Evolutionary conservation across 305 asterid genomes (phyloP), one percentile per base, ranked within the genome.

Genomic region (Rubia occidens): DNA sequence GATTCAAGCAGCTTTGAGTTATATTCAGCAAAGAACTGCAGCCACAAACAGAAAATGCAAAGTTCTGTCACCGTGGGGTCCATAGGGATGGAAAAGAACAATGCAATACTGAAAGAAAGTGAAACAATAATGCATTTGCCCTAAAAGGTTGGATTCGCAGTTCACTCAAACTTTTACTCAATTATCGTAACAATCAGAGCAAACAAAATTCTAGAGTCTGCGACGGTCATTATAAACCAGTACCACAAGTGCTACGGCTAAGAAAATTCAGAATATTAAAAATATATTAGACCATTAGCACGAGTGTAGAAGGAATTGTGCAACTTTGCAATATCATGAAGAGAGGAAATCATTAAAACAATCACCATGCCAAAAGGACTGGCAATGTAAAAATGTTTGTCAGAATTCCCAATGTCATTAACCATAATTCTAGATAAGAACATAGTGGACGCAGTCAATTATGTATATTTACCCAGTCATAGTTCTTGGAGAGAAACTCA

Each of bases 401-500:
- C 18, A 7, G 17, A 66, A 45, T 24, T 14, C 18, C 14, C 11
- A 11, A 3, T 42, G 18, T 43, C 55, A 17, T 15, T 2, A 42
- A 17, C 13, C 56, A 47, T 14, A n/a, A 66, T 17, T 14, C 14
- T 15, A 47, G 42, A 47, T 7, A 13, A 26, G 21, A 51, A 26
- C 1, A 17, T 11, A 20, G 2, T 18, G 24, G 42, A 6, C 5
- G 7, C 14, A 58, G 21, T 58, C 0, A 58, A 11, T 9, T 24
- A 26, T 9, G 24, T 58, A 37, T 15, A 59, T 66, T 80, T 81
- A 91, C 99, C 99, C 99, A 94, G 56, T 89, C 97, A 81, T 94
- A 94, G 74, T 94, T 94, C 70, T 86, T 89, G 14, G 96, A 83
- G 75, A 94, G 97, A 72, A 90, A 94, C 66, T 87, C 96, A 61